Conservation (phyloP, 2,329 filamentous ascomycete genomes). For the Fusarium sp. region DNA sequence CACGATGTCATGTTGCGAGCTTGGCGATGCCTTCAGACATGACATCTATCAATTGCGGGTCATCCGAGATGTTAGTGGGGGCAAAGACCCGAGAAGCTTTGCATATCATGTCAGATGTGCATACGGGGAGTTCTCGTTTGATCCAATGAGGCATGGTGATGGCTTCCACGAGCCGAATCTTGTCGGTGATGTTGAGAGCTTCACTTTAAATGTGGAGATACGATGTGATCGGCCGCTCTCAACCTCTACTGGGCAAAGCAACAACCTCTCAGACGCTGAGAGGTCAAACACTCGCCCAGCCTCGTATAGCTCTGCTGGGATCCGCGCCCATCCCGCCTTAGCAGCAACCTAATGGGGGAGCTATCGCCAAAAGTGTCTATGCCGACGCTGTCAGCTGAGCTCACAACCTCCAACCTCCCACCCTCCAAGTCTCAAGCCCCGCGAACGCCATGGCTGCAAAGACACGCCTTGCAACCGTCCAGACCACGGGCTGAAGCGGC, state of each 20-base stretch:
- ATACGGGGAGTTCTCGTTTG: slow-evolving; percentile 7
- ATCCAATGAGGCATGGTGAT: slow-evolving; percentile 14
- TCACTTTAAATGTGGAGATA: background rate
- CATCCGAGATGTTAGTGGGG: background rate
- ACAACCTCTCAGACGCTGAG: background rate
- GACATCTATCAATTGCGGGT: background rate
- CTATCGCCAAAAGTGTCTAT: slow-evolving; percentile 5
- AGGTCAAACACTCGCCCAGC: background rate
- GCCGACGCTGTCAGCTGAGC: background rate
- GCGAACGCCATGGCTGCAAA: background rate
- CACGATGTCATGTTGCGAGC: background rate
- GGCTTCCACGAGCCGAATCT: slow-evolving; percentile 13
- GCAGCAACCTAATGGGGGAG: slow-evolving; percentile 1
- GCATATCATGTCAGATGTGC: slow-evolving; percentile 27
- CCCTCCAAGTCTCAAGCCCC: background rate
- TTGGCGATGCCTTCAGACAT: background rate
- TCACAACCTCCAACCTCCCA: background rate
- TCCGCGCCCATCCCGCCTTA: background rate
- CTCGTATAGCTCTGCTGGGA: slow-evolving; percentile 6
- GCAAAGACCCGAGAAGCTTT: slow-evolving; percentile 12
- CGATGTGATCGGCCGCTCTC: background rate
- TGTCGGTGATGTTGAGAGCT: background rate
- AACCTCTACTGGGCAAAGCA: background rate
- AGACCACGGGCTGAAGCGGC: background rate
- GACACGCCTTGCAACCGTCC: background rate